Base-by-base conservation (phyloP, 2,329 filamentous ascomycete genomes). In the Scopulariopsis brevicaulis region DNA sequence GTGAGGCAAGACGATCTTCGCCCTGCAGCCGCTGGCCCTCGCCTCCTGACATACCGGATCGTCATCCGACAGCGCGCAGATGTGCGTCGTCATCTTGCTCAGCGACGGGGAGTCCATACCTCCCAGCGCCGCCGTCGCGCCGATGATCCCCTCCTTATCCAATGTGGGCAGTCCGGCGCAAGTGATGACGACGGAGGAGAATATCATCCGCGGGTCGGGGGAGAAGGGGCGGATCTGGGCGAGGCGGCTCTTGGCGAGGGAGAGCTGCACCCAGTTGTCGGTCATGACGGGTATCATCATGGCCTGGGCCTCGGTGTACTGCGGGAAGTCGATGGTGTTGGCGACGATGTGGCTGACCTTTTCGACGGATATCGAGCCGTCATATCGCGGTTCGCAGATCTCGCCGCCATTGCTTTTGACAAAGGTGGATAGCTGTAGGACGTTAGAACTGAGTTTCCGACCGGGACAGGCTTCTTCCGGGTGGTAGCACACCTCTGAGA, bases 81-180 rank as follows among this genome's bases (percentile, higher is more conserved):
- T 82, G 70, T 99, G 94, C 2, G 94, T 97, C 10, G 89, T 90
- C 62, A 86, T 70, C 59, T 83, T 87, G 4, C 85, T 86, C 53
- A 96, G 74, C 56, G 83, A 80, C 55, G 84, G 81, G 24, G 84
- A 86, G 66, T 92, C 89, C 65, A 89, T 82, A 18, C 94, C 94
- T 24, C 94, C 94, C 73, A 96, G 84, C 0, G 94, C 93, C 66
- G 96, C 75, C 2, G 93, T 89, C 1, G 90, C 93, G 12, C 92
- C 94, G 46, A 89, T 84, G 59, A 99, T 96, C 12, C 91, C 89
- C 72, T 97, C 93, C 68, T 91, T 89, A 70, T 99, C 94, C 40
- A 84, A 87, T 40, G 83, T 77, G 0, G 94, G 94, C 53, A 99
- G 83, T 65, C 94, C 89, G 53, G 86, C 90, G 67, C 89, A 95